Evolutionary conservation across 1,284 basidiomycete genomes (phyloP), one percentile per base, ranked within the genome.

Genomic region (Tilletia caries): DNA sequence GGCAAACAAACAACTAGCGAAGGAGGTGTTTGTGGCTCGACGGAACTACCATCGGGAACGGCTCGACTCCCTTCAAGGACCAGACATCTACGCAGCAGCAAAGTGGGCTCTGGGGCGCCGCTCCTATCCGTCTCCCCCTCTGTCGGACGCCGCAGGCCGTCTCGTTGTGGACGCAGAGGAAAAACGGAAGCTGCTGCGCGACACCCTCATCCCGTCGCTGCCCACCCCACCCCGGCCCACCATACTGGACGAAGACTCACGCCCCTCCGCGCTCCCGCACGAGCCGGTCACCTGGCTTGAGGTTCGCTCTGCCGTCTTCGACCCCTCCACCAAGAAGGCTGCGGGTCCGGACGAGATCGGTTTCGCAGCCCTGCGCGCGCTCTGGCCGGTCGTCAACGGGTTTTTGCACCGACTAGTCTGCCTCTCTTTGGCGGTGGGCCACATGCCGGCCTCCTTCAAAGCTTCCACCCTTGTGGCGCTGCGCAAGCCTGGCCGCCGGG

Each of bases 91-190:
- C 20, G 25, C 18, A 27, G 48, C 48, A n/a, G 48, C 48, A 6
- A 50, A 50, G 20, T 50, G 48, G 48, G 48, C 48, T n/a, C 48
- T 50, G 20, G 48, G 48, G 20, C 48, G 48, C 25, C 48, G 48
- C 8, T 8, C 48, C 4, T 50, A 50, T 27, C 48, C 48, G 4
- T 50, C 48, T 18, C 48, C 48, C 20, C 48, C 48, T 4, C 48
- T 50, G 5, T 18, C 4, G 20, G 25, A 50, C 20, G 18, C 48
- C 20, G 20, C 18, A 4, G 48, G 48, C 18, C 4, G 25, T 6
- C 4, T 27, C 48, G 20, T 50, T n/a, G 20, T n/a, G 8, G 48
- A 50, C 20, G 48, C 48, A 4, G 48, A 50, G 48, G 48, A 20
- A 6, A 50, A 50, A n/a, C 48, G 48, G 5, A 50, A 4, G 5